Evolutionary conservation across 192 early-diverging fungal genomes (phyloP).

Genomic region (Coemansia sp.): DNA sequence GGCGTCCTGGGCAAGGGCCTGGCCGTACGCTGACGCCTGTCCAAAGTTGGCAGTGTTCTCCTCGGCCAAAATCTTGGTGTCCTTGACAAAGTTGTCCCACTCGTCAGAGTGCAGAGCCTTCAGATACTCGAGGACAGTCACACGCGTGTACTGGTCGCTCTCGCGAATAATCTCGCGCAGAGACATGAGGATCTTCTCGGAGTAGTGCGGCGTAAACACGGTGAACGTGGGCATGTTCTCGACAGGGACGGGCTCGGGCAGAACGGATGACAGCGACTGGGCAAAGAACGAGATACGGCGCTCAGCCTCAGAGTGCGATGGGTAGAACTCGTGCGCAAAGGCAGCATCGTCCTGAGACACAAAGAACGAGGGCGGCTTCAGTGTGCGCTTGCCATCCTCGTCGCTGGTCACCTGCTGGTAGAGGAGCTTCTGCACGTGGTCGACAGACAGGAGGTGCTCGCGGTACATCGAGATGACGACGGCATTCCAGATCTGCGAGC

Average conservation of each 20-base stretch:
- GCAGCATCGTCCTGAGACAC: constrained; percentile 71
- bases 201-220: constrained; percentile 80
- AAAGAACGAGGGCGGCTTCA: constrained; percentile 75
- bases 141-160: constrained; percentile 73
- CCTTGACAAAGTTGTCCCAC: constrained; percentile 90
- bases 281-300: constrained; percentile 84
- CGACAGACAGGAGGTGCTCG: constrained; percentile 71
- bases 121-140: constrained; percentile 78
- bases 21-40: constrained; percentile 48
- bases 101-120: constrained; percentile 75
- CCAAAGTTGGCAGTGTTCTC: constrained; percentile 58
- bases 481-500: constrained; percentile 83
- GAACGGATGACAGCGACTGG: constrained; percentile 74
- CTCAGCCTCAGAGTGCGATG: constrained; percentile 73
- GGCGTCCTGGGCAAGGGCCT: constrained; percentile 49
- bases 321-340: constrained; percentile 68
- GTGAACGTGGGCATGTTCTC: constrained; percentile 85
- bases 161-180: constrained; percentile 81
- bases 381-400: constrained; percentile 60
- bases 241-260: constrained; percentile 74
- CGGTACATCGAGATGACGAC: constrained; percentile 81
- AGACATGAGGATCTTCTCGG: constrained; percentile 78
- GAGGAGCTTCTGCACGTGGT: constrained; percentile 69
- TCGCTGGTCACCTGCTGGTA: constrained; percentile 70
- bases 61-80: constrained; percentile 74